phyloP scores from a whole-genome alignment of 768 basidiomycete species.

The Lactarius sp. region DNA sequence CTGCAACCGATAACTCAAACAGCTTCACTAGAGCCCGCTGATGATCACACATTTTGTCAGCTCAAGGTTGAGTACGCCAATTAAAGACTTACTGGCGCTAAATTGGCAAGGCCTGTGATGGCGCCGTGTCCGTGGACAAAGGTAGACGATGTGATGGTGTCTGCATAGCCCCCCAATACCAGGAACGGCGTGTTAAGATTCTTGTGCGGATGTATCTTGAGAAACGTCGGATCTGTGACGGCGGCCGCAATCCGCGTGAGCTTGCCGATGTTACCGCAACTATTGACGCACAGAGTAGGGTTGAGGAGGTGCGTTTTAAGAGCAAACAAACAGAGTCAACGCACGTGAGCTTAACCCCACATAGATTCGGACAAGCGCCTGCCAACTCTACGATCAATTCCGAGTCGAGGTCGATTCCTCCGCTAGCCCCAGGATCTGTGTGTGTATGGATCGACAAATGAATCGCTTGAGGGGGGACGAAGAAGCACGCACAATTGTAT shows the following conservation, averaged over 20 bases:
- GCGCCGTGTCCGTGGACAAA: slow-evolving; percentile 79
- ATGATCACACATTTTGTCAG: slow-evolving; percentile 5
- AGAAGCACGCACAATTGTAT: slow-evolving; percentile 69
- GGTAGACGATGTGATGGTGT: slow-evolving; percentile 72
- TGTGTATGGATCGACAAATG: background rate
- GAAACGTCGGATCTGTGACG: slow-evolving; percentile 55
- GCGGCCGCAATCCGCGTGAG: slow-evolving; percentile 75
- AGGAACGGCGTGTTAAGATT: slow-evolving; percentile 66
- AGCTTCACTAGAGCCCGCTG: slow-evolving; percentile 58
- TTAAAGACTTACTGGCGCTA: slow-evolving; percentile 56
- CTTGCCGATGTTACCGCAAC: slow-evolving; percentile 90
- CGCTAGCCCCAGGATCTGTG: slow-evolving; percentile 78
- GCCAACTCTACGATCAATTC: slow-evolving; percentile 82
- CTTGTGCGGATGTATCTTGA: slow-evolving; percentile 59
- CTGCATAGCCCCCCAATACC: slow-evolving; percentile 80
- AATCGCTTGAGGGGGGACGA: background rate
- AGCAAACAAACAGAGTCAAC: slow-evolving; percentile 29
- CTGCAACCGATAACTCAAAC: slow-evolving; percentile 55
- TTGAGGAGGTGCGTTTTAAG: slow-evolving; percentile 7
- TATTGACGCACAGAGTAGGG: slow-evolving; percentile 29
- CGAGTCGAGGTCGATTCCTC: slow-evolving; percentile 89
- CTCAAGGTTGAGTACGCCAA: background rate
- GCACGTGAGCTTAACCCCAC: slow-evolving; percentile 86
- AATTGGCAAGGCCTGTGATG: slow-evolving; percentile 84
- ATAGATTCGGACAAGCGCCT: slow-evolving; percentile 65